Conservation (phyloP, 176 grass and related monocot genomes). For the Metroxylon sagu region DNA sequence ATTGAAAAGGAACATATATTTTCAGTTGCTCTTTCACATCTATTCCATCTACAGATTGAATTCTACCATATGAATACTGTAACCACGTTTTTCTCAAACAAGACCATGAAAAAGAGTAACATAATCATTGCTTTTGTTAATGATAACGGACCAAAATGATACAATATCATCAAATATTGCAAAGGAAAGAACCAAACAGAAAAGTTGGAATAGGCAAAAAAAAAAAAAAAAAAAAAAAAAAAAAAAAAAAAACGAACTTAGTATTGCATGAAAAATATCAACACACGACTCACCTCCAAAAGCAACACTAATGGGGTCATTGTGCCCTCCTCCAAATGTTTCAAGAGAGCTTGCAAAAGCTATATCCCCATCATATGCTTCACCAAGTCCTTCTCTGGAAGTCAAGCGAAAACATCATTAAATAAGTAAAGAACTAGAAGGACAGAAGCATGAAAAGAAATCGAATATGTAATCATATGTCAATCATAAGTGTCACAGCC, state of each 20-base stretch:
- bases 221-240: neutral
- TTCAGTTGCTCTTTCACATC: too few species aligned
- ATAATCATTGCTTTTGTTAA: too few species aligned
- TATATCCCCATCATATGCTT: constrained; percentile 93
- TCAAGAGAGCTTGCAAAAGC: constrained; percentile 83
- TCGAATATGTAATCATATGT: constrained; percentile 3
- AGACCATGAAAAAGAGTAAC: too few species aligned
- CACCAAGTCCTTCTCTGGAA: constrained; percentile 82
- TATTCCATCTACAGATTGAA: too few species aligned
- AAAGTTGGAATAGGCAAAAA: too few species aligned
- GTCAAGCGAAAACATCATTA: neutral
- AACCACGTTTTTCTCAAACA: too few species aligned
- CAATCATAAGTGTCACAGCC: too few species aligned
- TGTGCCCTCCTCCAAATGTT: constrained; percentile 85
- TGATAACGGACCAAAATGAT: too few species aligned
- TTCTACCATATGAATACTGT: too few species aligned
- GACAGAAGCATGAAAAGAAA: constrained; percentile 4
- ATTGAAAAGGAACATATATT: too few species aligned
- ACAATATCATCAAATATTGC: too few species aligned
- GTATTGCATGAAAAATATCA: neutral
- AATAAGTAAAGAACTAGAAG: neutral
- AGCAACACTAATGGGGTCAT: constrained; percentile 88
- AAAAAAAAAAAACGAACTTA: neutral
- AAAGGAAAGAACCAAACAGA: too few species aligned
- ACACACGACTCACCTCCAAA: constrained; percentile 70